These are phyloP conservation scores for Odontarrhena argentea DNA, from an alignment of 345 rosid genomes.

Conservation along the genomic window DNA sequence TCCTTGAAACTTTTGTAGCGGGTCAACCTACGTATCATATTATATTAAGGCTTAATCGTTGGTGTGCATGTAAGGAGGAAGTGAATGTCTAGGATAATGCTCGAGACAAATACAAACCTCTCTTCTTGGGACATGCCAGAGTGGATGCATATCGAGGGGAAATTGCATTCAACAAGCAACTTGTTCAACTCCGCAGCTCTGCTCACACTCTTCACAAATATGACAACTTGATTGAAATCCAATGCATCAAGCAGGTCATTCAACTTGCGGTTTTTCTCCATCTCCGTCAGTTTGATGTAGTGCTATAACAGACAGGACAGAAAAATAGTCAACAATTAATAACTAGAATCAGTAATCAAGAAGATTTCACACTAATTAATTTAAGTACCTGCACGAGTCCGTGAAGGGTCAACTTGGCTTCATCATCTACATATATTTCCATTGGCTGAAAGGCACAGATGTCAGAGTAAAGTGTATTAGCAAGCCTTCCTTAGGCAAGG, in stretches of 20 bases:
- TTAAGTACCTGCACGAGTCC: conserved; percentile 90
- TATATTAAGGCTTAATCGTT: neutral
- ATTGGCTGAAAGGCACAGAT: conserved; percentile 95
- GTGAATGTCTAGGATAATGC: neutral
- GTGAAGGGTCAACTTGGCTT: conserved; percentile 97
- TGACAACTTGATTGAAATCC: conserved; percentile 99
- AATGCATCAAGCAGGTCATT: conserved; percentile 96
- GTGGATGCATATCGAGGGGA: conserved; percentile 97
- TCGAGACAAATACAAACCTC: conserved; percentile 51
- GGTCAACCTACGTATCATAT: conserved; percentile 61
- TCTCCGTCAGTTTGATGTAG: conserved; percentile 92
- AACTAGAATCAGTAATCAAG: neutral
- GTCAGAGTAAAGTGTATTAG: conserved; percentile 79
- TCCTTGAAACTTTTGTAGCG: conserved; percentile 98
- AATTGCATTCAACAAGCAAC: conserved; percentile 91
- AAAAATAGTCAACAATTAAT: neutral
- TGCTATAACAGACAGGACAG: conserved; percentile 56
- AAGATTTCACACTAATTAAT: neutral
- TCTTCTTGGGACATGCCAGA: conserved; percentile 99
- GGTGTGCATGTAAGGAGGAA: neutral
- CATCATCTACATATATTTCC: conserved; percentile 99
- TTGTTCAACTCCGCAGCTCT: conserved; percentile 96
- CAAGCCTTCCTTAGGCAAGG: conserved; percentile 62
- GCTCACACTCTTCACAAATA: conserved; percentile 94
- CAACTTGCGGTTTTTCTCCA: conserved; percentile 96